Evolutionary conservation across 306 rosid genomes (phyloP), one percentile per base, ranked within the genome.

Genomic region (Abrus precatorius): DNA sequence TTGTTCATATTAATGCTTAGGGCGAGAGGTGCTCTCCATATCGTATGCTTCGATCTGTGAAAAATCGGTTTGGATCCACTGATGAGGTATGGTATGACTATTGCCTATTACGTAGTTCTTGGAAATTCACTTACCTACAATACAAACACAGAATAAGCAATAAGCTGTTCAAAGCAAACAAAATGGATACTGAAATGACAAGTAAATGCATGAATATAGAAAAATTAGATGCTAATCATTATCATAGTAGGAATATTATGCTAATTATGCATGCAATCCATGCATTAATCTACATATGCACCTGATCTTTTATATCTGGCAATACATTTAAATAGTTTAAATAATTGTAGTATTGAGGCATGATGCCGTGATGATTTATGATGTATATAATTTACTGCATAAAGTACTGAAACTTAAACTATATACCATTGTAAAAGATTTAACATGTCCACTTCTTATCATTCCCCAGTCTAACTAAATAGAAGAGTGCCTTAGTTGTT

Each of bases 1-100:
- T 66, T 60, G 32, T 67, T 84, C 41, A 62, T 67, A 14, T 71
- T 60, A 47, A 62, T 79, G 61, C 52, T 61, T 82, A 95, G 99
- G 99, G 99, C n/a, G 99, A 95, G 87, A 93, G 88, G 90, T 53
- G 62, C 85, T 91, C 94, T 48, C 77, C 96, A 12, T 89, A 90
- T 84, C 96, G 98, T 50, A 86, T 95, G 88, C 99, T 95, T 79
- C 91, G 98, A 69, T 87, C 95, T 75, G 94, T 90, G 88, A 95
- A 95, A 90, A 95, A 95, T 80, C 94, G 99, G 48, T 95, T 89
- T 85, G 99, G 99, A 83, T 90, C 99, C 20, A 82, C 94, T 20
- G 99, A 93, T 84, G 99, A 91, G 95, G 98, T 94, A 81, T 69
- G 68, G 78, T 43, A 56, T 68, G 33, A 73, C 73, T 28, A 45